Percentiles rank a stretch among this genome's conserved stretches.
Conservation (phyloP, 805 yeast species). For the Metschnikowia kofuensis region DNA sequence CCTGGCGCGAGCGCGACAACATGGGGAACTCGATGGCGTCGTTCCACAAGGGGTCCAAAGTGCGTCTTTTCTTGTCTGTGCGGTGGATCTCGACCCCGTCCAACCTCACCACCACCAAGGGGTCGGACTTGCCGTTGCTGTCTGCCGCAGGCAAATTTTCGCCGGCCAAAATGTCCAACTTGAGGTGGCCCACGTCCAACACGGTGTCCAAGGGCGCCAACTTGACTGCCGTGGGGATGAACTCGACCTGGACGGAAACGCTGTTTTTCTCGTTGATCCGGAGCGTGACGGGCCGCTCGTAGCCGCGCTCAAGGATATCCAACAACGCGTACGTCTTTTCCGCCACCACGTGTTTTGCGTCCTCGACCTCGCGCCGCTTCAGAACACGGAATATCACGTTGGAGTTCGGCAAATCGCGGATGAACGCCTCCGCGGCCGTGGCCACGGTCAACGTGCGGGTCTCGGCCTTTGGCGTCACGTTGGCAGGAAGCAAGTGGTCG, state of each 20-base stretch:
- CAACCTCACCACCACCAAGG: slow-evolving; percentile 51
- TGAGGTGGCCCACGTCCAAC: slow-evolving; percentile 63
- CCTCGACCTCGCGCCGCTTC: slow-evolving; percentile 46
- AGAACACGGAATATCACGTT: slow-evolving; percentile 55
- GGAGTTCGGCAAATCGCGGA: slow-evolving; percentile 70
- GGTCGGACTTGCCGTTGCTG: slow-evolving; percentile 76
- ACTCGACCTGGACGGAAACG: slow-evolving; percentile 53
- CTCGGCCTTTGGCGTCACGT: slow-evolving; percentile 47
- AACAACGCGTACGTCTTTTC: slow-evolving; percentile 50
- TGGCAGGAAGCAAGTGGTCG: slow-evolving; percentile 59
- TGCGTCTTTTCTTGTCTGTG: slow-evolving; percentile 62
- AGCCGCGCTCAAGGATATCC: slow-evolving; percentile 52
- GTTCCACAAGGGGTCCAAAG: slow-evolving; percentile 75
- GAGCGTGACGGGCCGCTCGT: slow-evolving; percentile 44
- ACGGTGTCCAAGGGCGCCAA: slow-evolving; percentile 60
- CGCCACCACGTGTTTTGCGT: slow-evolving; percentile 46
- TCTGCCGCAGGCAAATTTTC: slow-evolving; percentile 57
- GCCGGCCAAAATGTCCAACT: slow-evolving; percentile 57
- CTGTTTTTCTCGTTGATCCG: slow-evolving; percentile 38
- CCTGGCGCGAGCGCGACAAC: slow-evolving; percentile 57
- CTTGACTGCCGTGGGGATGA: slow-evolving; percentile 53
- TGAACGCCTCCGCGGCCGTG: slow-evolving; percentile 56
- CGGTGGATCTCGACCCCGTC: slow-evolving; percentile 55
- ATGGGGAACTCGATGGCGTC: slow-evolving; percentile 59
- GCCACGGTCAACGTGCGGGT: slow-evolving; percentile 43